These are phyloP conservation scores for Aphanomyces invadans DNA, from an alignment of 352 stramenopile genomes.

Conservation along the genomic window DNA sequence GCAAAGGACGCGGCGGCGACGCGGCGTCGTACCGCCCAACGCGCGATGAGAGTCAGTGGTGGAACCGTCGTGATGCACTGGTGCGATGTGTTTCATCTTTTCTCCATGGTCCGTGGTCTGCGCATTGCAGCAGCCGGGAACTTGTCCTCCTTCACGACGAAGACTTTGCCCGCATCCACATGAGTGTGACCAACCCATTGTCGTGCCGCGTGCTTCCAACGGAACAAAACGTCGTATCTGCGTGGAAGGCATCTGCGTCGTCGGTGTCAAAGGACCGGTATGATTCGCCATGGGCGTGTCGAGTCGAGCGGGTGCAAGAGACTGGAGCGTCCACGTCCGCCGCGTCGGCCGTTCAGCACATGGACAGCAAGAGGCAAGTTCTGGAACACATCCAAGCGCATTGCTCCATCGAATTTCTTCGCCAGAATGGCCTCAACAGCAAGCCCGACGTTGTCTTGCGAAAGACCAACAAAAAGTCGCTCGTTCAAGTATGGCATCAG, in stretches of 20 bases:
- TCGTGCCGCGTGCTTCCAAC: neutral
- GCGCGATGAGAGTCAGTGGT: slow-evolving; percentile 21
- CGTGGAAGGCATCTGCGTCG: slow-evolving; percentile 1
- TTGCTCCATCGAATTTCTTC: slow-evolving; percentile 16
- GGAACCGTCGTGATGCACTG: slow-evolving; percentile 17
- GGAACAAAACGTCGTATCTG: neutral
- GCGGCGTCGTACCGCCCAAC: slow-evolving; percentile 8
- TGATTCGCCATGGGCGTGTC: slow-evolving; percentile 2
- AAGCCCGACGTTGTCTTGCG: slow-evolving; percentile 18
- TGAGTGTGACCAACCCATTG: neutral
- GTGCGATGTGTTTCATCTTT: slow-evolving; percentile 12
- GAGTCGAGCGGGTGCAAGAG: neutral
- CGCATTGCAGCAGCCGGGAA: slow-evolving; percentile 17
- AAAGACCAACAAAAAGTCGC: slow-evolving; percentile 21
- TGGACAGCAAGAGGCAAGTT: slow-evolving; percentile 21
- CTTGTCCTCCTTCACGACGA: slow-evolving; percentile 18
- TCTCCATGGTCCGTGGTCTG: slow-evolving; percentile 4
- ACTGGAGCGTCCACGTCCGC: neutral
- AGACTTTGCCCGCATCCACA: slow-evolving; percentile 15
- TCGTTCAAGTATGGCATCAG: neutral
- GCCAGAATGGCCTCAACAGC: slow-evolving; percentile 15
- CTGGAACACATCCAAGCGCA: slow-evolving; percentile 16
- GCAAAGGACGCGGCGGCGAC: slow-evolving; percentile 19
- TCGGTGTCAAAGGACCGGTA: neutral
- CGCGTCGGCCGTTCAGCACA: slow-evolving; percentile 1